These are phyloP conservation scores for Mycena filopes DNA, from an alignment of 768 basidiomycete species.

Conservation along the genomic window DNA sequence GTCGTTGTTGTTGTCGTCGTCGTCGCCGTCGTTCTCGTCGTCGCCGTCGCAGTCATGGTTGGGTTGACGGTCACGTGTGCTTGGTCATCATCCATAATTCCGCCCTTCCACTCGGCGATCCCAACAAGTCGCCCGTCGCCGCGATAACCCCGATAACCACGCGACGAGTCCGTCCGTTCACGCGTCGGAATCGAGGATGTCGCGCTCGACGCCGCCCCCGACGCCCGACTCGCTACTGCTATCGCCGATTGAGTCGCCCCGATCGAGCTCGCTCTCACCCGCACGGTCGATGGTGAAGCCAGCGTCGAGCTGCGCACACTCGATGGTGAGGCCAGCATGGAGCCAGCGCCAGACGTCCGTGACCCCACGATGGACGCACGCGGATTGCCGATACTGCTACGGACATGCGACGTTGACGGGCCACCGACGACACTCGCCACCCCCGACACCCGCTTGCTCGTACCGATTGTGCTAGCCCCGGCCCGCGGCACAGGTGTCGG, in stretches of 20 bases:
- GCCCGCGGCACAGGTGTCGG: conserved; percentile 14
- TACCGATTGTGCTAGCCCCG: conserved; percentile 15
- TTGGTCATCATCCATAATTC: neutral
- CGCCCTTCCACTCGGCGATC: conserved; percentile 24
- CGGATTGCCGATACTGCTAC: conserved; percentile 26
- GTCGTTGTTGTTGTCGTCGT: conserved; percentile 4
- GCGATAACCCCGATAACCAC: conserved; percentile 20
- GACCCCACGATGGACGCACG: conserved; percentile 19
- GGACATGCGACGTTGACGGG: conserved; percentile 1
- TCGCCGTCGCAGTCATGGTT: conserved; percentile 1
- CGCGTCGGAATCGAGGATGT: conserved; percentile 21
- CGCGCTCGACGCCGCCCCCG: conserved; percentile 2
- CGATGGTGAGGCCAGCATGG: neutral
- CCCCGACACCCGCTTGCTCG: conserved; percentile 18
- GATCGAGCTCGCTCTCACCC: conserved; percentile 15
- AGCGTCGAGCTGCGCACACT: conserved; percentile 13
- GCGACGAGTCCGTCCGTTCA: conserved; percentile 28
- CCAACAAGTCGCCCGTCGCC: conserved; percentile 18
- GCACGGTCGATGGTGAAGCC: neutral
- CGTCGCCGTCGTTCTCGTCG: conserved; percentile 14
- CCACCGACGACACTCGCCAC: conserved; percentile 12
- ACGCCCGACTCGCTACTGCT: conserved; percentile 17
- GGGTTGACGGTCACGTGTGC: conserved; percentile 19
- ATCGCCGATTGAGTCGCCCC: conserved; percentile 16
- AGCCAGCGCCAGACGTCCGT: conserved; percentile 14